These are phyloP conservation scores for Tieghemostelium lacteum DNA, from an alignment of 78 protist species.

Conservation along the genomic window DNA sequence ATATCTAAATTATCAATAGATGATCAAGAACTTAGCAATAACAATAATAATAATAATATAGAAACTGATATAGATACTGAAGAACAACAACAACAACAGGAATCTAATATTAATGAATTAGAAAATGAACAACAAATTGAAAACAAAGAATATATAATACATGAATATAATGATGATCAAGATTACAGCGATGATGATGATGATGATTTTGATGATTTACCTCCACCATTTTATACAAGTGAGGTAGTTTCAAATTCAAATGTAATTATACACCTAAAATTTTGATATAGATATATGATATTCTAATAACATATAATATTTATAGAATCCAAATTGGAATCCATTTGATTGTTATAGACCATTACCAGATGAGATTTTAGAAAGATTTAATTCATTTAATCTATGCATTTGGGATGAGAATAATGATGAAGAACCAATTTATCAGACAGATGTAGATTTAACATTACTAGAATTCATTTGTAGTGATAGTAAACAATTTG, in stretches of 20 bases:
- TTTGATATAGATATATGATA: neutral
- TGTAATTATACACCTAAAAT: neutral
- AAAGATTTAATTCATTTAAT: slow-evolving; percentile 42
- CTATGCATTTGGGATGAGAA: slow-evolving; percentile 75
- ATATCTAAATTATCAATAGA: neutral
- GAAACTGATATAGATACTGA: too few species aligned
- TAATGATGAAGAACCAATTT: slow-evolving; percentile 50
- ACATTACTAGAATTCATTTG: slow-evolving; percentile 65
- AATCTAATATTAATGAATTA: neutral
- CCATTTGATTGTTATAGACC: slow-evolving; percentile 74
- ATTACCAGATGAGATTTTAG: slow-evolving; percentile 47
- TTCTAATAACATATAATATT: neutral
- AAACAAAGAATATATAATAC: neutral
- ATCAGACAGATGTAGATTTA: slow-evolving; percentile 62
- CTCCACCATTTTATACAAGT: slow-evolving; percentile 74
- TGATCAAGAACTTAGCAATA: neutral
- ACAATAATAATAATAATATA: neutral
- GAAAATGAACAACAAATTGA: neutral
- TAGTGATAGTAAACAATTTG: slow-evolving; percentile 61
- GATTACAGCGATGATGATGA: neutral
- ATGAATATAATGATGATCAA: neutral
- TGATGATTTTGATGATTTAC: slow-evolving; percentile 26
- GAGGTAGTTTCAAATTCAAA: slow-evolving; percentile 60
- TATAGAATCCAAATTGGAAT: slow-evolving; percentile 74
- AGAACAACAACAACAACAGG: neutral